A percentile compares a stretch with the other conserved stretches of the same genome.
phyloP scores from a whole-genome alignment of 2,329 filamentous ascomycete genomes.

The Cladophialophora carrionii region DNA sequence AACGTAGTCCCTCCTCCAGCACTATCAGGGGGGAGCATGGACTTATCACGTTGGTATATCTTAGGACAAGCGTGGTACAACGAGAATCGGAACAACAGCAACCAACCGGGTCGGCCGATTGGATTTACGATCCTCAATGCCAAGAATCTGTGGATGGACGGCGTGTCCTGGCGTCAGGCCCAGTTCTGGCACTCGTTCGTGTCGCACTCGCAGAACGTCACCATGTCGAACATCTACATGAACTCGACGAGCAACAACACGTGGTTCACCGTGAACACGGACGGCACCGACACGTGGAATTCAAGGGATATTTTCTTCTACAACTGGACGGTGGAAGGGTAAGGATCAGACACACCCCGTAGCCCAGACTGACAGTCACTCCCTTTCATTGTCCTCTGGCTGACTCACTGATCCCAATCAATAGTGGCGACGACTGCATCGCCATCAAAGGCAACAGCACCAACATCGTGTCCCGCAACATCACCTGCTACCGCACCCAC shows the following conservation, averaged over 20 bases:
- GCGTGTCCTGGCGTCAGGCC: slow-evolving; percentile 64
- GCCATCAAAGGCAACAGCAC: slow-evolving; percentile 76
- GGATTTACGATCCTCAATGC: slow-evolving; percentile 25
- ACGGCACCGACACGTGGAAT: slow-evolving; percentile 60
- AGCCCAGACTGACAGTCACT: neutral
- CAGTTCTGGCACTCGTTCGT: slow-evolving; percentile 68
- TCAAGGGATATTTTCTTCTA: slow-evolving; percentile 67
- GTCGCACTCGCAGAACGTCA: slow-evolving; percentile 66
- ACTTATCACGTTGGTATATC: neutral
- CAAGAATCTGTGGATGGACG: slow-evolving; percentile 37
- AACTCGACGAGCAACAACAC: slow-evolving; percentile 57
- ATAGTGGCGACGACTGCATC: slow-evolving; percentile 71
- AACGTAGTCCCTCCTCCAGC: neutral
- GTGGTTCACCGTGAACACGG: slow-evolving; percentile 66
- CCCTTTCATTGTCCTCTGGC: neutral
- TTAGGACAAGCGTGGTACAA: slow-evolving; percentile 57
- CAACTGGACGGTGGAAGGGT: slow-evolving; percentile 58
- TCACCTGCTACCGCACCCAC: slow-evolving; percentile 70
- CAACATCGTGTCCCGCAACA: slow-evolving; percentile 67
- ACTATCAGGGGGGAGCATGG: neutral
- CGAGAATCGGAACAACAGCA: slow-evolving; percentile 28
- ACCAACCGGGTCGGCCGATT: slow-evolving; percentile 24
- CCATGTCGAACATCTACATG: slow-evolving; percentile 67
- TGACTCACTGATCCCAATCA: slow-evolving; percentile 30
- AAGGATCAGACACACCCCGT: neutral